Evolutionary conservation across 805 yeast genomes (phyloP).

Genomic region (Monosporozyma aerobia): DNA sequence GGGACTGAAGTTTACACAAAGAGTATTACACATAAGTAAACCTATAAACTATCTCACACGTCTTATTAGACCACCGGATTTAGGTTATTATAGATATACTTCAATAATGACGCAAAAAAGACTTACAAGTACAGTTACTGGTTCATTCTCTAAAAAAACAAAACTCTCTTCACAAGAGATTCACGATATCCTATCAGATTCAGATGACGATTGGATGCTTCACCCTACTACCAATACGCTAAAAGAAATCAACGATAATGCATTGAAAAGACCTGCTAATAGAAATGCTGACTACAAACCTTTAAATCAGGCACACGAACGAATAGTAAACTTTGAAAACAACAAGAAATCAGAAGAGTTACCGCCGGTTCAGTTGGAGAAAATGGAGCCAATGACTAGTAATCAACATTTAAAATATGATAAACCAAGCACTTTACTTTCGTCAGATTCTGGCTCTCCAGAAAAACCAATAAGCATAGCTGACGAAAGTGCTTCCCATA

Average conservation of each 20-base stretch:
- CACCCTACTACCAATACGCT: not conserved
- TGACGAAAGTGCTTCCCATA: not conserved
- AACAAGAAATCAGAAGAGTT: not conserved
- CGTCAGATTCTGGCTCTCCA: not conserved
- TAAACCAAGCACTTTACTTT: not conserved
- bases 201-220: slow-evolving; percentile 12
- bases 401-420: not conserved
- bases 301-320: not conserved
- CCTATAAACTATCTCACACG: not conserved
- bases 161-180: slow-evolving; percentile 5
- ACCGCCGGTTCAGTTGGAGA: not conserved
- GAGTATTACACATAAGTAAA: not conserved
- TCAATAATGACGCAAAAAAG: not conserved
- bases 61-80: not conserved
- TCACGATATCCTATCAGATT: slow-evolving; percentile 6
- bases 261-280: not conserved
- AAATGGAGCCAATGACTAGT: not conserved
- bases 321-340: not conserved
- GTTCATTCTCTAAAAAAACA: slow-evolving; percentile 1
- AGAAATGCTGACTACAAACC: not conserved
- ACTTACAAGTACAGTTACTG: not conserved
- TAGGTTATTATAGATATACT: not conserved
- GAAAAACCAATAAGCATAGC: not conserved
- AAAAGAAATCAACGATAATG: not conserved
- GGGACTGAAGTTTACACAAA: not conserved